These are phyloP conservation scores for Skeletonema marinoi DNA, from an alignment of 108 stramenopile species.

Conservation along the genomic window DNA sequence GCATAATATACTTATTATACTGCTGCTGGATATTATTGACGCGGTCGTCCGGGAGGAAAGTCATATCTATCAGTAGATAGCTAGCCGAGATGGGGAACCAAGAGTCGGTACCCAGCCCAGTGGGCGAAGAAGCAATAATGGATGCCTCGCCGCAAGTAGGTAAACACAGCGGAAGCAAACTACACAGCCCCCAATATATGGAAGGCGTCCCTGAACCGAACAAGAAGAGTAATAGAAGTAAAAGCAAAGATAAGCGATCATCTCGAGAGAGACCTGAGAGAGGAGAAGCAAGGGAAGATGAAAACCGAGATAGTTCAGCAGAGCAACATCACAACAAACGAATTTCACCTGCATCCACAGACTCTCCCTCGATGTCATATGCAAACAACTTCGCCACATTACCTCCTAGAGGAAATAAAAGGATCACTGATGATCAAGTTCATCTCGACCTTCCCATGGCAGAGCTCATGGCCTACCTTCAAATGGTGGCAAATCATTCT, in stretches of 20 bases:
- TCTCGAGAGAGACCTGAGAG: not conserved
- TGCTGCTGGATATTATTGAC: not conserved
- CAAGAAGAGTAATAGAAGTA: not conserved
- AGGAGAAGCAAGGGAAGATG: not conserved
- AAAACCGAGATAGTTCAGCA: not conserved
- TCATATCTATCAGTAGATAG: not conserved
- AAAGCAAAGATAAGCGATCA: not conserved
- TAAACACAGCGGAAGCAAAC: not conserved
- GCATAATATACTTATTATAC: not conserved
- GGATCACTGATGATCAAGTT: conserved; percentile 61
- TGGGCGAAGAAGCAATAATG: not conserved
- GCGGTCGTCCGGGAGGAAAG: not conserved
- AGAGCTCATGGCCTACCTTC: conserved; percentile 87
- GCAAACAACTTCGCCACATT: not conserved
- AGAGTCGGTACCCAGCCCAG: not conserved
- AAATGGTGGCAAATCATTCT: conserved; percentile 83
- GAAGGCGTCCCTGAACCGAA: not conserved
- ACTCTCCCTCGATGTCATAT: not conserved
- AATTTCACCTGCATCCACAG: not conserved
- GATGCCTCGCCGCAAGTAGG: not conserved
- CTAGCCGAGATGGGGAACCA: not conserved
- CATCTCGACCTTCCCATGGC: conserved; percentile 78
- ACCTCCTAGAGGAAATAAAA: not conserved
- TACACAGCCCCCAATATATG: not conserved
- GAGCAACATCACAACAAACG: not conserved